Percentiles rank a stretch among this genome's conserved stretches.
phyloP scores from a whole-genome alignment of 1,284 basidiomycete genomes.

The Trichosporon faecale region DNA sequence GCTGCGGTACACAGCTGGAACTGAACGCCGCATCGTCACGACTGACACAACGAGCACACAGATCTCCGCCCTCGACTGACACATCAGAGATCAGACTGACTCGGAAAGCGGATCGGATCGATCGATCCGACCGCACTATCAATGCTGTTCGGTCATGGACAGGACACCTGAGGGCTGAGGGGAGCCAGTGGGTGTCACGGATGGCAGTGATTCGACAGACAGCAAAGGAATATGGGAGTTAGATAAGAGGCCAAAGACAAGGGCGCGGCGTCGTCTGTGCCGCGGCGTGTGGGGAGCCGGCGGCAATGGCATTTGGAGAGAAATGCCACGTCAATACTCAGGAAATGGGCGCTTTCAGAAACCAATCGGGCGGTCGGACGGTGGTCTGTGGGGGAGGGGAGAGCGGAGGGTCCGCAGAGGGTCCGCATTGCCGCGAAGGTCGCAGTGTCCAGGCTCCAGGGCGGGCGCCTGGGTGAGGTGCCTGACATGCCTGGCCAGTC shows the following conservation, averaged over 20 bases:
- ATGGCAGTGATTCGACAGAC: background rate
- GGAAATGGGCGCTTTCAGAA: too few species aligned
- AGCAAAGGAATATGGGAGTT: background rate
- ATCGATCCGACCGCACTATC: constrained; percentile 2
- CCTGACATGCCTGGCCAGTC: too few species aligned
- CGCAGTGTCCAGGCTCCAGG: too few species aligned
- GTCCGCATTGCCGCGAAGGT: too few species aligned
- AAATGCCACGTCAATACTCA: background rate
- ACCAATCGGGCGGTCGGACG: constrained; percentile 2
- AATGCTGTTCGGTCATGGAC: background rate
- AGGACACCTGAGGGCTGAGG: background rate
- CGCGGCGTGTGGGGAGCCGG: constrained; percentile 1
- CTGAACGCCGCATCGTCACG: background rate
- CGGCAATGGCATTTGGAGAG: constrained; percentile 7
- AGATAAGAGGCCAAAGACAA: background rate
- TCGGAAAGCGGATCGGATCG: background rate
- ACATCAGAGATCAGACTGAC: background rate
- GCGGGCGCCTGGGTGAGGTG: too few species aligned
- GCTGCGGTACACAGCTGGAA: background rate
- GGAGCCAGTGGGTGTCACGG: background rate
- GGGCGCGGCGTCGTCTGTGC: background rate
- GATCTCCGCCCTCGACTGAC: background rate
- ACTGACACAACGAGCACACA: background rate
- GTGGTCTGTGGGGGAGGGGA: background rate
- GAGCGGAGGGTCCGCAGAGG: background rate